Base-by-base conservation (phyloP, 257 asterid genomes). In the Solanum chilense region DNA sequence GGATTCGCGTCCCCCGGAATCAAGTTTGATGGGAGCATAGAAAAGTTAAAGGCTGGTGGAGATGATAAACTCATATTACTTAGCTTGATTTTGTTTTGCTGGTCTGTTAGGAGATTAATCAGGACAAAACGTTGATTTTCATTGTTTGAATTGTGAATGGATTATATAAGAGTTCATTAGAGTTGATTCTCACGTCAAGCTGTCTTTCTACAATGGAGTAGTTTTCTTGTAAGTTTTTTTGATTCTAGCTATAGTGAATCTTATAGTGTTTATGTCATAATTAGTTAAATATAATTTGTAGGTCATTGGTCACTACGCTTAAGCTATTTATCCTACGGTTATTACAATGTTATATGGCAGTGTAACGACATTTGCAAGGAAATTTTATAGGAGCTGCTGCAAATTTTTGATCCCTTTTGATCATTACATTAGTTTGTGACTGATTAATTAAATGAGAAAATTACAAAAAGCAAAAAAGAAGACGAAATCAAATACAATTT, bases 111-210 rank as follows among this genome's bases (percentile, higher is more conserved):
- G 62, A 44, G 66, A 9, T 25, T 6, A 14, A 42, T 58, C 3
- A 6, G 62, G 12, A 77, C n/a, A 3, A 77, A 77, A 35, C n/a
- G 5, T 44, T 58, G 25, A 44, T 5, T 44, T 4, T 44, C 49
- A 25, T 44, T 78, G 20, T 78, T 25, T 80, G 69, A n/a, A 29
- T 2, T 47, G 5, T 80, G 44, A 47, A 16, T 16, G 44, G 68
- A 80, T 81, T 81, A 78, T 81, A 81, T n/a, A 64, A 8, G 39
- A 20, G 39, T 37, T 5, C 29, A 7, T 49, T 25, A 76, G 68
- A 87, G 78, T 92, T 88, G 94, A 90, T 87, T 87, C 90, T 87
- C 91, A 92, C 91, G 94, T 85, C 83, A 76, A 88, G 90, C 90
- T 88, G 92, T 88, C 80, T 45, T 44, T 41, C 74, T 52, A 45